Evolutionary conservation across 2,329 filamentous ascomycete species (phyloP).

Genomic region (Metarhizium anisopliae): DNA sequence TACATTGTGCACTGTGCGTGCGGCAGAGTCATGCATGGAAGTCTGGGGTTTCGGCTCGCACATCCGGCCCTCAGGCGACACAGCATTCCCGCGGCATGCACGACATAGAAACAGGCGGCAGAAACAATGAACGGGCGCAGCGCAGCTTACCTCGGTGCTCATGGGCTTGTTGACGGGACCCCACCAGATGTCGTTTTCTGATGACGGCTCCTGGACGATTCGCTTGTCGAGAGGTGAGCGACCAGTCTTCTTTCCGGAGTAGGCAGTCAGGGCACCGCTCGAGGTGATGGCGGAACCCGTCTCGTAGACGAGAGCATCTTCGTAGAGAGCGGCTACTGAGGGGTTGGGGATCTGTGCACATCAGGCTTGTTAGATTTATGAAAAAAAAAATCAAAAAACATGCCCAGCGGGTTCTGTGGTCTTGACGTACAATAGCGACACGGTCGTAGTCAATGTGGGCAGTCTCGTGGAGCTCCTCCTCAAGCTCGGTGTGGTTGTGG

Average conservation of each 20-base stretch:
- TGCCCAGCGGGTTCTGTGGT: neutral
- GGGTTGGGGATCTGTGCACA: conserved; percentile 66
- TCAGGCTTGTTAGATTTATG: neutral
- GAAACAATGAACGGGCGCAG: neutral
- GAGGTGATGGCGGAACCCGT: conserved; percentile 96
- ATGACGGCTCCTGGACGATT: conserved; percentile 84
- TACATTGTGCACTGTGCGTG: neutral
- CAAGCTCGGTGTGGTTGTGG: conserved; percentile 85
- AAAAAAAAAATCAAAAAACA: neutral
- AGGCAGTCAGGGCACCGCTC: conserved; percentile 87
- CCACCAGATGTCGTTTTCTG: conserved; percentile 95
- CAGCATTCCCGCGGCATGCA: conserved; percentile 1
- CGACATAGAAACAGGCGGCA: conserved; percentile 7
- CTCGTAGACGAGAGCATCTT: conserved; percentile 95
- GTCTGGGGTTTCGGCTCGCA: neutral
- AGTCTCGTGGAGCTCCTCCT: conserved; percentile 94
- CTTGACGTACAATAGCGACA: conserved; percentile 76
- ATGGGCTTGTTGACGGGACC: conserved; percentile 99
- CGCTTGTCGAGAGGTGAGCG: conserved; percentile 96
- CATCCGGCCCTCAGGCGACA: neutral
- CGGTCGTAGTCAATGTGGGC: conserved; percentile 99
- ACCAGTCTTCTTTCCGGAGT: conserved; percentile 96
- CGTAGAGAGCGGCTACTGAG: conserved; percentile 90
- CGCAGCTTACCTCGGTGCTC: conserved; percentile 70
- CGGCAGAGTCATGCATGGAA: neutral